Evolutionary conservation across 2,329 filamentous ascomycete genomes (phyloP).

Genomic region (Calonectria pteridis): DNA sequence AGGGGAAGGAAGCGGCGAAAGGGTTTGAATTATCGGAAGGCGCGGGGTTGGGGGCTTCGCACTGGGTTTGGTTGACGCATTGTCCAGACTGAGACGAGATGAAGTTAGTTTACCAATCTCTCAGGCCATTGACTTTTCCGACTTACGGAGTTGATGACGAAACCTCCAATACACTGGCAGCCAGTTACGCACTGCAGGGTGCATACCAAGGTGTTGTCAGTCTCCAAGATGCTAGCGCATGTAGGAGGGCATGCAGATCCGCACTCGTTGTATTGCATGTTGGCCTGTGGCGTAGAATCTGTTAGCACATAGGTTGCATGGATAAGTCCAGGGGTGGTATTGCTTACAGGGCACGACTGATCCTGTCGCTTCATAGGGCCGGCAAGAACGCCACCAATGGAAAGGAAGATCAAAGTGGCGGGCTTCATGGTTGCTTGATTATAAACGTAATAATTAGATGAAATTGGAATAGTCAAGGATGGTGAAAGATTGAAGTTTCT

Average conservation of each 20-base stretch:
- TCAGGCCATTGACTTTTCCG: too few relatives aligned
- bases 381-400: background rate
- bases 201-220: background rate
- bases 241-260: background rate
- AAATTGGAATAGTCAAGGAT: background rate
- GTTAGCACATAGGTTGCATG: background rate
- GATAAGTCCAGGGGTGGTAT: background rate
- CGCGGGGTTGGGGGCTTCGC: background rate
- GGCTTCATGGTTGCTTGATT: background rate
- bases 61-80: background rate
- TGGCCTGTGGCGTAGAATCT: background rate
- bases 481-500: background rate
- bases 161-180: background rate
- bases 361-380: background rate
- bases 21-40: too few relatives aligned
- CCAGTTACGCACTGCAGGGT: background rate
- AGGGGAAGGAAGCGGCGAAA: background rate
- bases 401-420: background rate
- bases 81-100: background rate
- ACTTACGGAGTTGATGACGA: background rate
- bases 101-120: too few relatives aligned
- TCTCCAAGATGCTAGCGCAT: background rate
- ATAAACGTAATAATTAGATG: background rate
- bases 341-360: background rate
- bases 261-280: background rate